Conservation (phyloP, 2,329 filamentous ascomycete species). For the Talaromyces sp. region DNA sequence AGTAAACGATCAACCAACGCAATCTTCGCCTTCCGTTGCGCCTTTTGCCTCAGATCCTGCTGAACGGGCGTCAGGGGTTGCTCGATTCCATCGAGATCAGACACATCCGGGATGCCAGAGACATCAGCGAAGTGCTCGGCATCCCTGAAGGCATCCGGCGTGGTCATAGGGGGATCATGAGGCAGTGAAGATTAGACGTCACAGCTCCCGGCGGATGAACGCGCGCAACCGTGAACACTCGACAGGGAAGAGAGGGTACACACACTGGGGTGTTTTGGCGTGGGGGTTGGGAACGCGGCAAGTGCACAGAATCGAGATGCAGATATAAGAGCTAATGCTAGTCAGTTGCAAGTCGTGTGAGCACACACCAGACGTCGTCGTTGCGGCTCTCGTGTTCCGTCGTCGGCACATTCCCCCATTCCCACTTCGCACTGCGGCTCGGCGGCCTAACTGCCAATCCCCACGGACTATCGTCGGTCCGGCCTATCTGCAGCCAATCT, state of each 20-base stretch:
- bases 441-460: neutral
- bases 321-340: neutral
- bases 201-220: neutral
- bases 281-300: neutral
- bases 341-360: neutral
- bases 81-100: conserved; percentile 15
- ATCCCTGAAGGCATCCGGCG: conserved; percentile 45
- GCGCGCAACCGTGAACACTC: neutral
- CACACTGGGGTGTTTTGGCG: neutral
- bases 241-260: neutral
- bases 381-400: conserved; percentile 15
- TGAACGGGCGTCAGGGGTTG: conserved; percentile 8
- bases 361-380: neutral
- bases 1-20: conserved; percentile 54
- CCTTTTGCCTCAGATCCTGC: conserved; percentile 31
- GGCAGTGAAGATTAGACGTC: conserved; percentile 20
- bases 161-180: conserved; percentile 47
- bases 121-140: conserved; percentile 47
- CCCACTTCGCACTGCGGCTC: conserved; percentile 11
- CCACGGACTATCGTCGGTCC: conserved; percentile 15
- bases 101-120: conserved; percentile 37
- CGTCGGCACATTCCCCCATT: neutral
- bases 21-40: conserved; percentile 40
- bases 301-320: neutral
- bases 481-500: neutral